A percentile compares a stretch with the other conserved stretches of the same genome.
Conservation (phyloP, 2,329 filamentous ascomycete species). For the Alternaria novae-zelandiae region DNA sequence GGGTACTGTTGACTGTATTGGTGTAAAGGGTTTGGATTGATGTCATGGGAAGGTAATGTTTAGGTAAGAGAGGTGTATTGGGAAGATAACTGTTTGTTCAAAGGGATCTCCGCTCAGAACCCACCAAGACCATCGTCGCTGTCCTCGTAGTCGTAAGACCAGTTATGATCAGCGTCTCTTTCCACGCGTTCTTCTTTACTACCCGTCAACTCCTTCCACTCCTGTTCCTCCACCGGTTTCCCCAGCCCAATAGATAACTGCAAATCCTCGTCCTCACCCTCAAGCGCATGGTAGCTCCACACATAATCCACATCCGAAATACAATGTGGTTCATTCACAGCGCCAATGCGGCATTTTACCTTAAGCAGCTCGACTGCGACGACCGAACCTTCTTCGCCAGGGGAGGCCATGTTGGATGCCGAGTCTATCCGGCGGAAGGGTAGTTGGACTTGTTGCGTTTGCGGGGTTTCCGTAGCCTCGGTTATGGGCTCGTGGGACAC, state of each 20-base stretch:
- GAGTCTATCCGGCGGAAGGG: constrained; percentile 35
- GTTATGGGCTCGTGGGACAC: background rate
- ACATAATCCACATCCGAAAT: constrained; percentile 35
- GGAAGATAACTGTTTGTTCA: background rate
- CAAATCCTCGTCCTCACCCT: constrained; percentile 19
- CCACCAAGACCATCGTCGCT: constrained; percentile 11
- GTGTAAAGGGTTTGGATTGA: background rate
- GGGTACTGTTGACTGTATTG: background rate
- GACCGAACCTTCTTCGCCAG: constrained; percentile 14
- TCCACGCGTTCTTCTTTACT: constrained; percentile 21
- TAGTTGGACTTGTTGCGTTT: constrained; percentile 7
- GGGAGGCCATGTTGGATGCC: constrained; percentile 10
- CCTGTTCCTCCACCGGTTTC: constrained; percentile 20
- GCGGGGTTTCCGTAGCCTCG: constrained; percentile 3
- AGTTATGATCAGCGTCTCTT: constrained; percentile 2
- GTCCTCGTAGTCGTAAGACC: background rate
- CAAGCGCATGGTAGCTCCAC: constrained; percentile 35
- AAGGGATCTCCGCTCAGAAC: background rate
- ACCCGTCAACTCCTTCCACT: constrained; percentile 28
- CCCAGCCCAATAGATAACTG: constrained; percentile 41
- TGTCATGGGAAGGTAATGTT: background rate
- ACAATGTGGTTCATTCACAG: constrained; percentile 32
- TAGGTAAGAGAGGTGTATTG: too few species aligned
- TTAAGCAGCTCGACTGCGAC: constrained; percentile 33
- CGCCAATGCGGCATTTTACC: constrained; percentile 33